Conservation (phyloP, 148 eudicot species). For the Heliosperma pusillum region DNA sequence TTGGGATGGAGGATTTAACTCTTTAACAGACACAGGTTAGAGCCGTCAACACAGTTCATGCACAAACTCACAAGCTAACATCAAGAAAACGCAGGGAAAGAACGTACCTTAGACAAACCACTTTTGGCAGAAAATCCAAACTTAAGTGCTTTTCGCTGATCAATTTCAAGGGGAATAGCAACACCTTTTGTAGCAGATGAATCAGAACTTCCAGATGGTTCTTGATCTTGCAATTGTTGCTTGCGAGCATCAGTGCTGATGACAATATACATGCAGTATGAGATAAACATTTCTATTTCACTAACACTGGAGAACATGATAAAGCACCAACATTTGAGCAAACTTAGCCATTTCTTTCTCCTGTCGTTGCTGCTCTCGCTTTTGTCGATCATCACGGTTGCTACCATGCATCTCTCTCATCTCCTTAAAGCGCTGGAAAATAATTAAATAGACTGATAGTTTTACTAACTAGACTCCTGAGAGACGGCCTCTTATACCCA, state of each 20-base stretch:
- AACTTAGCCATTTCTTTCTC: slow-evolving; percentile 96
- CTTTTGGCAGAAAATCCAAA: slow-evolving; percentile 86
- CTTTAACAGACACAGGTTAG: not conserved
- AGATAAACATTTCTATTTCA: not conserved
- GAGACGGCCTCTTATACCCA: not conserved
- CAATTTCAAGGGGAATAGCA: slow-evolving; percentile 56
- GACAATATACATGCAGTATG: slow-evolving; percentile 10
- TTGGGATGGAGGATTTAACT: not conserved
- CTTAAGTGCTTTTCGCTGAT: slow-evolving; percentile 76
- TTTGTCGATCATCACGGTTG: slow-evolving; percentile 87
- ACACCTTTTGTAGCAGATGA: slow-evolving; percentile 39
- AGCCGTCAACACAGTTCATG: not conserved
- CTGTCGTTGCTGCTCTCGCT: slow-evolving; percentile 84
- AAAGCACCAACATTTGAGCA: slow-evolving; percentile 65
- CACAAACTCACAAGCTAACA: not conserved
- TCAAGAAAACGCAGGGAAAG: not conserved
- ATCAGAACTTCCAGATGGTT: slow-evolving; percentile 38
- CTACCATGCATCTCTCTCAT: slow-evolving; percentile 98
- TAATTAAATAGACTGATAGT: slow-evolving; percentile 5
- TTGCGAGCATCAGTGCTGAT: slow-evolving; percentile 79
- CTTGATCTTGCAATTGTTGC: slow-evolving; percentile 64
- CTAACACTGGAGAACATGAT: not conserved
- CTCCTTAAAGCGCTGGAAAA: slow-evolving; percentile 77
- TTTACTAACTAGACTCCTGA: not conserved
- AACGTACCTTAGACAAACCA: slow-evolving; percentile 65